Evolutionary conservation across 129 eudicot species (phyloP), one percentile per base, ranked within the genome.

Genomic region (Dittrichia graveolens): DNA sequence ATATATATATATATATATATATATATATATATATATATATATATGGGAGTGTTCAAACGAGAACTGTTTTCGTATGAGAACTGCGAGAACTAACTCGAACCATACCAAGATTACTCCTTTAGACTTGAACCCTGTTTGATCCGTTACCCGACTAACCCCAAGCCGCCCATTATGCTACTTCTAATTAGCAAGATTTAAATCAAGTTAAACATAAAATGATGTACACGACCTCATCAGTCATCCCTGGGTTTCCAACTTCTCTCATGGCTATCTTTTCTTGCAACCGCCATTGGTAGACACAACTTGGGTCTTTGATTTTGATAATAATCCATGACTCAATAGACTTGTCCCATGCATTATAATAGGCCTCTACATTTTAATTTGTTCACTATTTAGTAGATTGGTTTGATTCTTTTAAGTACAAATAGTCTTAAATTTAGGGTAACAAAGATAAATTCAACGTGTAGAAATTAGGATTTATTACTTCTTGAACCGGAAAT

Each of bases 231-330:
- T 94, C 97, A 48, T 94, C 97, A 3, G 97, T 73, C 99, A 94
- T 88, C 73, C 91, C 93, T 3, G 96, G 81, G 59, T 82, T 85
- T 78, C 99, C 99, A 69, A 90, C 97, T 61, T 78, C 89, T 71
- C 94, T 82, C 99, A 94, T 94, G 46, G 84, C 94, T 78, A 88
- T 77, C 82, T 94, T 97, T 2, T 97, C 99, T 97, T 94, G 86
- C 75, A 87, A 89, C 13, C 98, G 88, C 98, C 98, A 94, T 68
- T 90, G 89, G 77, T 84, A 94, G 47, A 94, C 98, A 58, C 86
- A 86, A 61, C 86, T 88, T 8, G 99, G 97, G 73, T 94, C 97
- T 81, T 79, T 80, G 52, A 90, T 95, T 85, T 95, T 90, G 85
- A 95, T 95, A 8, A 95, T 88, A 54, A 95, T 84, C 99, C 99